These are phyloP conservation scores for Articulospora tetracladia DNA, from an alignment of 495 filamentous ascomycete genomes.

Conservation along the genomic window DNA sequence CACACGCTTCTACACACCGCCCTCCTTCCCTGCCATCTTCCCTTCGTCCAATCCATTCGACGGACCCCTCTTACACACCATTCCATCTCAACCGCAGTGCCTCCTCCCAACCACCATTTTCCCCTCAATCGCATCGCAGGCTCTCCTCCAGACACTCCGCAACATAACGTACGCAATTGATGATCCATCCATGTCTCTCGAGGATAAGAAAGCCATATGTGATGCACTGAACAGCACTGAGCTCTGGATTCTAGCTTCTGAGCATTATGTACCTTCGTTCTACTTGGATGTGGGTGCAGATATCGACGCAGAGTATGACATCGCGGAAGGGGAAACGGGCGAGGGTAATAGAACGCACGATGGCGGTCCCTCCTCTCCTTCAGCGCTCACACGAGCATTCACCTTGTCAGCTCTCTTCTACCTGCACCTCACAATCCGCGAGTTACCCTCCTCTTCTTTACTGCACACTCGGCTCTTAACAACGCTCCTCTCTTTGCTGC, in stretches of 20 bases:
- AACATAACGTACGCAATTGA: background rate
- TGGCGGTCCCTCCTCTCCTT: background rate
- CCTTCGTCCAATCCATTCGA: background rate
- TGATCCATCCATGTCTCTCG: background rate
- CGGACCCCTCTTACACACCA: background rate
- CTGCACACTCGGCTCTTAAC: background rate
- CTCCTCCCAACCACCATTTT: background rate
- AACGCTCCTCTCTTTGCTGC: background rate
- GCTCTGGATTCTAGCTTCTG: background rate
- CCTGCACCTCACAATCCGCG: conserved; percentile 7
- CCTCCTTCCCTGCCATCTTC: background rate
- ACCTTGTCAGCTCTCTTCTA: conserved; percentile 6
- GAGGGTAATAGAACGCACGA: background rate
- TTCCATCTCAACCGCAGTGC: background rate
- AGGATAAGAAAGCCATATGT: background rate
- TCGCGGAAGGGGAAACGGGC: background rate
- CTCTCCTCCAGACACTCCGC: background rate
- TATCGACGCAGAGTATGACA: background rate
- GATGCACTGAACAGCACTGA: conserved; percentile 3
- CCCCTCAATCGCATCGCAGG: background rate
- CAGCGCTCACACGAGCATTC: background rate
- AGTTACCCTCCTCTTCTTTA: background rate
- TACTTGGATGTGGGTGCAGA: background rate
- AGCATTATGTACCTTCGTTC: background rate
- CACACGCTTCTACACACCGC: background rate